Percentiles rank a stretch among this genome's conserved stretches.
Evolutionary conservation across 164 flowering plant genomes (phyloP).

Genomic region (Brasenia schreberi): DNA sequence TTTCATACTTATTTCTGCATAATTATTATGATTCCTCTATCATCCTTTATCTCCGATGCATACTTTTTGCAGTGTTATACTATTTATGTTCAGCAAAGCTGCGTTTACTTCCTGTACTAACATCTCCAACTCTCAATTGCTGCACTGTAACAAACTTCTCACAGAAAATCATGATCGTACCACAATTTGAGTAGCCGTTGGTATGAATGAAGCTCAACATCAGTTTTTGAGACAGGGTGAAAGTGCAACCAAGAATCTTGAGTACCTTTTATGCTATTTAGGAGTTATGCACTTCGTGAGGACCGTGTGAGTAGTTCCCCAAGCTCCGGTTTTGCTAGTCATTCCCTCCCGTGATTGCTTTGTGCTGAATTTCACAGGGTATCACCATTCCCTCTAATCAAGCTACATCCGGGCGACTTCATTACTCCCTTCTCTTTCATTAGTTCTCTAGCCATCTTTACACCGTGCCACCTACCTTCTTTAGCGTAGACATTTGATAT

Average conservation of each 20-base stretch:
- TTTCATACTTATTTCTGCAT: too few relatives aligned
- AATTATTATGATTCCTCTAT: too few relatives aligned
- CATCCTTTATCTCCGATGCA: too few relatives aligned
- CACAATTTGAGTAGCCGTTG: too few relatives aligned
- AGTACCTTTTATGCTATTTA: background rate
- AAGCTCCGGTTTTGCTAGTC: background rate
- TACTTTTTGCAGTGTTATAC: too few relatives aligned
- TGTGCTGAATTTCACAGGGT: background rate
- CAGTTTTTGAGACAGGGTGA: background rate
- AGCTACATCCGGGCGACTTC: slow-evolving; percentile 16
- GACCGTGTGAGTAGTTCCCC: background rate
- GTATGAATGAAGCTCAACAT: background rate
- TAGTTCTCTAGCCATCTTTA: slow-evolving; percentile 15
- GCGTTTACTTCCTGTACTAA: too few relatives aligned
- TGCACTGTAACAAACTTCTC: too few relatives aligned
- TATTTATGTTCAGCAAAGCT: too few relatives aligned
- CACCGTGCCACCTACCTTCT: slow-evolving; percentile 18
- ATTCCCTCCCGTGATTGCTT: background rate
- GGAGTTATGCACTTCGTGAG: too few relatives aligned
- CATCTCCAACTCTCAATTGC: too few relatives aligned
- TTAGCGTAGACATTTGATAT: slow-evolving; percentile 19
- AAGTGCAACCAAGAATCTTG: background rate
- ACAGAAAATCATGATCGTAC: too few relatives aligned
- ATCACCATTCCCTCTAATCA: slow-evolving; percentile 6
- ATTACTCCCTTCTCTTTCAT: slow-evolving; percentile 7